Evolutionary conservation across 345 rosid species (phyloP).

Genomic region (Mangifera indica): DNA sequence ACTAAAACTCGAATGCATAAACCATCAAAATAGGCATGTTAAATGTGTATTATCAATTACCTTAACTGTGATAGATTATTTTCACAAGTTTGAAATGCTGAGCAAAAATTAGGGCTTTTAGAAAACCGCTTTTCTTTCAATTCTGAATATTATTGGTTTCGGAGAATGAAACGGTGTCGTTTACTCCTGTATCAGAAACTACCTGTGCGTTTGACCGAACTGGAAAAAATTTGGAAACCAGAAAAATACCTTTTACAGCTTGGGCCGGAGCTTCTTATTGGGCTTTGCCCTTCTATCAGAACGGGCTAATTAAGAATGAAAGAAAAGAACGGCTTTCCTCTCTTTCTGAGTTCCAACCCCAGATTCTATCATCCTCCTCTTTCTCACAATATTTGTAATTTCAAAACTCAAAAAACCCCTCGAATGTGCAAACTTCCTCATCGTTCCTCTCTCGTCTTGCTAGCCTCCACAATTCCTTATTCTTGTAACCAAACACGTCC

Average conservation of each 20-base stretch:
- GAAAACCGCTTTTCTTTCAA: neutral
- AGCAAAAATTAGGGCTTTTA: neutral
- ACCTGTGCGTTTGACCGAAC: too few relatives aligned
- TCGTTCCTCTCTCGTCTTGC: too few relatives aligned
- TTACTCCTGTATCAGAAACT: too few relatives aligned
- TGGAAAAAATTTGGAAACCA: too few relatives aligned
- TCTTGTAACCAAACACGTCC: neutral
- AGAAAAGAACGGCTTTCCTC: neutral
- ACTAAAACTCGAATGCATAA: neutral
- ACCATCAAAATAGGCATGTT: neutral
- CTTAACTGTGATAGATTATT: too few relatives aligned
- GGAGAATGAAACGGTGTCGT: too few relatives aligned
- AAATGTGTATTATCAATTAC: neutral
- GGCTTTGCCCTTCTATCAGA: too few relatives aligned
- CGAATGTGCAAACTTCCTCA: conserved; percentile 9
- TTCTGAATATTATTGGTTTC: too few relatives aligned
- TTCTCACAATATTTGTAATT: conserved; percentile 2
- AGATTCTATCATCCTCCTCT: conserved; percentile 20
- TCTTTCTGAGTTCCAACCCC: conserved; percentile 16
- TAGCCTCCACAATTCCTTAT: neutral
- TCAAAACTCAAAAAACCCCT: conserved; percentile 3
- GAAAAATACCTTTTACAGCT: too few relatives aligned
- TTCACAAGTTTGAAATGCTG: neutral
- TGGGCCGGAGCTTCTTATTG: too few relatives aligned
- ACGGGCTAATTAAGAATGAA: neutral